Percentiles rank a stretch among this genome's conserved stretches.
Conservation (phyloP, 2,329 filamentous ascomycete species). For the Rhexocercosporidium sp. region DNA sequence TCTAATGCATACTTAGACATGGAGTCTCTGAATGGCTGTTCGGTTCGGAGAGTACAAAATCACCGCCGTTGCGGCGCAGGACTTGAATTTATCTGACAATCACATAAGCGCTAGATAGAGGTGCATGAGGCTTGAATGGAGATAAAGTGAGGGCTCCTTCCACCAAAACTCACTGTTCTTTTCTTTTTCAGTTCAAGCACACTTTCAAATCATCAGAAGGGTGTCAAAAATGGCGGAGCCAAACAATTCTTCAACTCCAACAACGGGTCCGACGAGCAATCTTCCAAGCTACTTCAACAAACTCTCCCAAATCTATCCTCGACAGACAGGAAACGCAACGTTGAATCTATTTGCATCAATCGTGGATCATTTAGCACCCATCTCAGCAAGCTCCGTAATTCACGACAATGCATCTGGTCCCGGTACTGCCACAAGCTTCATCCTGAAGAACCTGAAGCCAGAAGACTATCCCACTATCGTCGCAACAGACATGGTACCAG, state of each 20-base stretch:
- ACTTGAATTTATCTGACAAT: not conserved
- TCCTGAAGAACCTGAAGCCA: conserved; percentile 35
- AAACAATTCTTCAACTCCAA: not conserved
- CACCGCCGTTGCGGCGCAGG: not conserved
- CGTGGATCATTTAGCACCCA: conserved; percentile 39
- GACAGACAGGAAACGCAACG: conserved; percentile 41
- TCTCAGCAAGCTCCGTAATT: conserved; percentile 38
- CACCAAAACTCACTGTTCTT: not conserved
- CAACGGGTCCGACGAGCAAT: not conserved
- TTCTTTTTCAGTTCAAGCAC: not conserved
- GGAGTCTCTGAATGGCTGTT: no score
- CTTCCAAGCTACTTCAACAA: conserved; percentile 42
- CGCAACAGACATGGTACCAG: conserved; percentile 39
- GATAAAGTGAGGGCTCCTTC: not conserved
- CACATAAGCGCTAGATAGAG: not conserved
- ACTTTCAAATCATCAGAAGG: not conserved
- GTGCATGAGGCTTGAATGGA: not conserved
- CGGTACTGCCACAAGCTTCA: conserved; percentile 39
- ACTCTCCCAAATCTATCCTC: conserved; percentile 39
- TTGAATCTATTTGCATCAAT: conserved; percentile 39
- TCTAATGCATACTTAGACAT: no score
- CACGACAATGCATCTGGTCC: conserved; percentile 43
- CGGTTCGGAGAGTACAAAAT: not conserved
- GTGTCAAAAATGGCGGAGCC: not conserved
- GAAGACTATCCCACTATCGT: conserved; percentile 38